phyloP scores from a whole-genome alignment of 179 eudicot species.

The Heliamphora pulchella region DNA sequence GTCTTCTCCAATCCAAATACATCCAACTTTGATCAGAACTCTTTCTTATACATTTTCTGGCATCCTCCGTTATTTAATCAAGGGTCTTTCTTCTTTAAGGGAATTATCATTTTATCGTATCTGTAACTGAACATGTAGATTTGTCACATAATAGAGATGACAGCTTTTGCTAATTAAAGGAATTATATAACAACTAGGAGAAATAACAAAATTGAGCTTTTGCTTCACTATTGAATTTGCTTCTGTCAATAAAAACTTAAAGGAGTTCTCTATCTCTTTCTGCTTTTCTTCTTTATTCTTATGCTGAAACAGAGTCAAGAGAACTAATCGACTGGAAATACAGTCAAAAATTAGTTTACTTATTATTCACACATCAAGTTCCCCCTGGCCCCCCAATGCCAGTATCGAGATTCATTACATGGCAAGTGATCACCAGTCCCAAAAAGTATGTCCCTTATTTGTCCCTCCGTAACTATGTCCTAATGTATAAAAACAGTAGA shows the following conservation, averaged over 20 bases:
- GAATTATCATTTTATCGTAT: neutral
- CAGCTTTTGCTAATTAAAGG: slow-evolving; percentile 12
- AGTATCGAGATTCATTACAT: neutral
- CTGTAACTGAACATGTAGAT: neutral
- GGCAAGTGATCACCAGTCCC: too few species aligned
- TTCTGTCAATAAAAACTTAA: slow-evolving; percentile 1
- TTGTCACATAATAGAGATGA: slow-evolving; percentile 9
- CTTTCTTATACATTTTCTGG: neutral
- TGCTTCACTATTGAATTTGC: neutral
- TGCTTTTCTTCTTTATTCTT: neutral
- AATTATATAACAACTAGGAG: neutral
- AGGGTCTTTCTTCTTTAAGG: neutral
- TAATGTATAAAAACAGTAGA: too few species aligned
- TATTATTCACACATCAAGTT: too few species aligned
- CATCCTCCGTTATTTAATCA: neutral
- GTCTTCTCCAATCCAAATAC: neutral
- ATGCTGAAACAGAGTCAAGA: neutral
- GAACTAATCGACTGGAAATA: neutral
- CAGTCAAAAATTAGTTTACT: neutral
- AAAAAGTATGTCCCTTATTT: too few species aligned
- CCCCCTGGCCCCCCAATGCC: neutral
- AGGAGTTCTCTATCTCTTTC: neutral
- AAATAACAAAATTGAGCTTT: neutral
- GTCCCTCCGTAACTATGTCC: too few species aligned
- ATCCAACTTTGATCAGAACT: neutral